Evolutionary conservation across 108 stramenopile species (phyloP).

Genomic region (Mayamaea pseudoterrestris): DNA sequence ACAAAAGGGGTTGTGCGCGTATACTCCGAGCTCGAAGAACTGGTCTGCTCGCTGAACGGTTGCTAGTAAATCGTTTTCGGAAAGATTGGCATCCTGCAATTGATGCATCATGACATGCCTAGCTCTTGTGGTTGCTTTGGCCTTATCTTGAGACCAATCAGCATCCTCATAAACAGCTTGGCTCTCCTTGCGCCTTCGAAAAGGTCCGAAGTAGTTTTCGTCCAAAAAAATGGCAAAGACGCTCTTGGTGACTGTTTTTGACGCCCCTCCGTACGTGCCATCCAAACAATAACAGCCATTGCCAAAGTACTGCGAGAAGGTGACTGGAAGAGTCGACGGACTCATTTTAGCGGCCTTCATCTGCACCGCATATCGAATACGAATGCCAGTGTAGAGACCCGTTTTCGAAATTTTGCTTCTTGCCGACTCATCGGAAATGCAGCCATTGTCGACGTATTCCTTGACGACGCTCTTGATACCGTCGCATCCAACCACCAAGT

Average conservation of each 20-base stretch:
- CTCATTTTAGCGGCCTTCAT: constrained; percentile 10
- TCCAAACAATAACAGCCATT: constrained; percentile 55
- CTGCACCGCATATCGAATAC: constrained; percentile 61
- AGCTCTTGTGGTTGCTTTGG: constrained; percentile 17
- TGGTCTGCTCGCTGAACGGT: constrained; percentile 35
- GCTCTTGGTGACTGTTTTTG: constrained; percentile 23
- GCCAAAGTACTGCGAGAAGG: constrained; percentile 57
- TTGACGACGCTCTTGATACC: constrained; percentile 59
- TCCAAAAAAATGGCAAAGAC: constrained; percentile 56
- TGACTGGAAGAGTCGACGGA: constrained; percentile 6
- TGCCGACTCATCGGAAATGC: constrained; percentile 6
- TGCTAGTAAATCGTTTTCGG: constrained; percentile 13
- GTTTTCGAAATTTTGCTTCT: constrained; percentile 7
- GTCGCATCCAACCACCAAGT: constrained; percentile 75
- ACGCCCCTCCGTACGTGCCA: constrained; percentile 55
- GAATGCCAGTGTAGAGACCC: constrained; percentile 49
- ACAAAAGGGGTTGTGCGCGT: constrained; percentile 75
- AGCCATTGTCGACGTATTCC: constrained; percentile 39
- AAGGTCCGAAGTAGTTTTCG: constrained; percentile 61
- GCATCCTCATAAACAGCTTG: constrained; percentile 40
- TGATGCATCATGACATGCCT: constrained; percentile 19
- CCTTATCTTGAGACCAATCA: constrained; percentile 53
- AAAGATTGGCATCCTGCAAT: constrained; percentile 19
- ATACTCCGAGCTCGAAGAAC: constrained; percentile 70
- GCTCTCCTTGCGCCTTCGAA: constrained; percentile 17